Evolutionary conservation across 2,329 filamentous ascomycete species (phyloP), one percentile per base, ranked within the genome.

Genomic region (Lachnellula subtilissima): DNA sequence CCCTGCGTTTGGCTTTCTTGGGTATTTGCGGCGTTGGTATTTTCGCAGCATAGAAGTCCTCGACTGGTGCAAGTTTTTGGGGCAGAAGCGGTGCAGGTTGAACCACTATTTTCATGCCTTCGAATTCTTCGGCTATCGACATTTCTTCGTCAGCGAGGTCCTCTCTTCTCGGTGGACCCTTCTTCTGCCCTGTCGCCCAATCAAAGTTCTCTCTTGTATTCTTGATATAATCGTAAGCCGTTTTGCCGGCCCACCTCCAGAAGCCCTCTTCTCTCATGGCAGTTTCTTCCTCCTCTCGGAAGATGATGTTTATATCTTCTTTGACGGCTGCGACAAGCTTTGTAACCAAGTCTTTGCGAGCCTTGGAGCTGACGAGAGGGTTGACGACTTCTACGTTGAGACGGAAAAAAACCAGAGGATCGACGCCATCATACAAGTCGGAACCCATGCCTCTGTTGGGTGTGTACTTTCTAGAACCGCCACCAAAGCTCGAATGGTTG

Each of bases 171-270:
- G 23, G 48, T 11, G 46, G 23, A 11, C 51, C 56, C 32, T 45
- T 67, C 51, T 65, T 68, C 39, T 67, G 65, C 11, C 66, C 66
- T 11, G 65, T 68, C 4, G 65, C 65, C 66, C 66, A 69, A 51
- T 69, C 66, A 5, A 67, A 51, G 2, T 53, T 54, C 28, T 64
- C 48, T 22, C 63, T 60, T 5, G 52, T 63, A n/a, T 56, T 45
- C 32, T 50, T 35, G 11, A 69, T 69, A 1, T 58, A 48, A 9
- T 62, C 42, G 28, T 56, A 64, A 3, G 62, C 64, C 7, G 54
- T 60, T 19, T 60, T 64, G 7, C 66, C 68, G 22, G 67, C 67
- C 65, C 65, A 70, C 49, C 67, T 60, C 63, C 65, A 68, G 49
- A 70, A 70, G 2, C 67, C 67, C 35, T 61, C 62, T 36, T 66